Evolutionary conservation across 345 rosid species (phyloP), one percentile per base, ranked within the genome.

Genomic region (Populus alba): DNA sequence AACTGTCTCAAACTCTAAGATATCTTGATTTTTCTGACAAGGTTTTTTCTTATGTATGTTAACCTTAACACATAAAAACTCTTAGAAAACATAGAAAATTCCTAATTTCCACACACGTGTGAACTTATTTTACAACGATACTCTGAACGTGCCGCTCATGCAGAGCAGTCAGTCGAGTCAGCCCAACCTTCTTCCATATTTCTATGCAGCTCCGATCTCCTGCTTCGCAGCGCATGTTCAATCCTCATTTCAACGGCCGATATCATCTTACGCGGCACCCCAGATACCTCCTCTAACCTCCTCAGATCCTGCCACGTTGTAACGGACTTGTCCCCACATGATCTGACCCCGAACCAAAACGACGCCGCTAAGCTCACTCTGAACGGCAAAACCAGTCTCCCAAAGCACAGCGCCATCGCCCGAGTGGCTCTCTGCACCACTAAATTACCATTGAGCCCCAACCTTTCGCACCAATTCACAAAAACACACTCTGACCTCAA

Each of bases 151-250:
- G 23, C 29, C 27, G 29, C 63, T 59, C 29, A n/a, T 2, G 13
- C 63, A 3, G 27, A 67, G 45, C 85, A 83, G 81, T 88, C 91
- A 1, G 81, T 89, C 86, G 84, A 83, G 81, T 88, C 91, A 2
- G 82, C 91, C 86, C 84, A 88, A 1, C 91, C 89, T 37, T 88
- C 91, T 68, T 83, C 78, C 77, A 67, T 12, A 43, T 70, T 75
- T 25, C 0, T 27, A 22, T 67, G 78, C 29, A 25, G 75, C 35
- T 25, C 38, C 8, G 62, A 7, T 51, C 70, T 75, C 62, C 72
- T 31, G 35, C 17, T 77, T 38, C 79, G 51, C 65, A 74, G 43
- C 25, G 8, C 65, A 39, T 78, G 83, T n/a, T 86, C 82, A 8
- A 83, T 62, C 80, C 57, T 83, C 43, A 27, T 47, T 70, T 84